Conservation (phyloP, 805 yeast genomes). For the Zygoascus flipseniorum region DNA sequence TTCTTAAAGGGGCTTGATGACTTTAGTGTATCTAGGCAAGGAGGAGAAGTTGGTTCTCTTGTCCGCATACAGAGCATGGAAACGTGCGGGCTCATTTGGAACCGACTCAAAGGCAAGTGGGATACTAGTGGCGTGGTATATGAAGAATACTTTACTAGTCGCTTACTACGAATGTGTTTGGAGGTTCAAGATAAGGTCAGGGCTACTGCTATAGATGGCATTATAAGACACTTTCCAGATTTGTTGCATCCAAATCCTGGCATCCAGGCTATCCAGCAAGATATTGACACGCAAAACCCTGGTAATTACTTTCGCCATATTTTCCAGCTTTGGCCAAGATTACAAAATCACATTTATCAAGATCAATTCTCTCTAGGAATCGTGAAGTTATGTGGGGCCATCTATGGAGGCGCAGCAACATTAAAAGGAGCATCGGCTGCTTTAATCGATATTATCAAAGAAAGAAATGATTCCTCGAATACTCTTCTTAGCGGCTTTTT, state of each 20-base stretch:
- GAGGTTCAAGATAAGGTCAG: conserved; percentile 57
- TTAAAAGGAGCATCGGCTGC: background rate
- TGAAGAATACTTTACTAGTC: conserved; percentile 10
- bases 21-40: conserved; percentile 57
- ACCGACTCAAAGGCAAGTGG: conserved; percentile 4
- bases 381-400: background rate
- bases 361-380: background rate
- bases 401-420: background rate
- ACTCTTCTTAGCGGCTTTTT: background rate
- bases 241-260: background rate
- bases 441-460: background rate
- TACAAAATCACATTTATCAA: background rate
- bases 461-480: background rate
- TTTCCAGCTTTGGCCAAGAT: background rate
- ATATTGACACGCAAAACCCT: background rate
- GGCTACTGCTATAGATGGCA: conserved; percentile 32
- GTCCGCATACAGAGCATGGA: conserved; percentile 47
- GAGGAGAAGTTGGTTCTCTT: conserved; percentile 89
- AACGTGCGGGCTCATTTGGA: conserved; percentile 24
- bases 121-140: background rate
- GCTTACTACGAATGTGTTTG: conserved; percentile 46
- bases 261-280: background rate
- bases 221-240: conserved; percentile 21
- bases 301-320: background rate
- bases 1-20: conserved; percentile 50